Percentiles rank a stretch among this genome's conserved stretches.
phyloP scores from a whole-genome alignment of 1,284 basidiomycete species.

The Puccinia hordei region DNA sequence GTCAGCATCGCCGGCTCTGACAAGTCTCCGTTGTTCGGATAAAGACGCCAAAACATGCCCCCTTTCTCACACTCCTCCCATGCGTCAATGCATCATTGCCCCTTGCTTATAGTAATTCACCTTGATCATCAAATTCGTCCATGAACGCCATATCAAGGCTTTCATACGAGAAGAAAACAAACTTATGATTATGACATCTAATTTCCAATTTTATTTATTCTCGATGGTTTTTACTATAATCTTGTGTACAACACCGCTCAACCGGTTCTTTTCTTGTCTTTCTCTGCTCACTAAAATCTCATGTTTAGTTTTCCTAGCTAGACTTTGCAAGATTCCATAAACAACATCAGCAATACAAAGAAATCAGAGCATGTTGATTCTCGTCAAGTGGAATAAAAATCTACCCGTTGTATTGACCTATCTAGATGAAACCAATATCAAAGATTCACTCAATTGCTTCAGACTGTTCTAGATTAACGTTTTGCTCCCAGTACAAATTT shows the following conservation, averaged over 20 bases:
- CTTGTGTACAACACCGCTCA: not conserved
- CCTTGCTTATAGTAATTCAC: not conserved
- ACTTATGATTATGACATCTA: no score
- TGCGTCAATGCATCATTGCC: not conserved
- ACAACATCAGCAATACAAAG: not conserved
- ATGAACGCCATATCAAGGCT: no score
- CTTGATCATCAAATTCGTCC: no score
- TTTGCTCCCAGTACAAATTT: no score
- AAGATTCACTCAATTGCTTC: no score
- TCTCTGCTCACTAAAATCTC: not conserved
- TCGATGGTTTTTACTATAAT: not conserved
- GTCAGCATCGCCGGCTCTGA: constrained; percentile 13
- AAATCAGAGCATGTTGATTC: no score
- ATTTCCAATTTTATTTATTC: not conserved
- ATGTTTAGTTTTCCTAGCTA: not conserved
- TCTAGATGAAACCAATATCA: no score
- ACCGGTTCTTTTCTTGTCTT: not conserved
- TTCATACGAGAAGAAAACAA: no score
- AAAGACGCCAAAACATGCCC: not conserved
- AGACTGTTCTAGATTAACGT: no score
- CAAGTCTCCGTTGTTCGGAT: constrained; percentile 13
- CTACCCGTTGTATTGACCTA: no score
- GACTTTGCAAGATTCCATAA: not conserved
- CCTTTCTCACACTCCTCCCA: not conserved
- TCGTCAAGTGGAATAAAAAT: no score